phyloP scores from a whole-genome alignment of 202 grass and related monocot genomes.

The Elaeis oleifera region DNA sequence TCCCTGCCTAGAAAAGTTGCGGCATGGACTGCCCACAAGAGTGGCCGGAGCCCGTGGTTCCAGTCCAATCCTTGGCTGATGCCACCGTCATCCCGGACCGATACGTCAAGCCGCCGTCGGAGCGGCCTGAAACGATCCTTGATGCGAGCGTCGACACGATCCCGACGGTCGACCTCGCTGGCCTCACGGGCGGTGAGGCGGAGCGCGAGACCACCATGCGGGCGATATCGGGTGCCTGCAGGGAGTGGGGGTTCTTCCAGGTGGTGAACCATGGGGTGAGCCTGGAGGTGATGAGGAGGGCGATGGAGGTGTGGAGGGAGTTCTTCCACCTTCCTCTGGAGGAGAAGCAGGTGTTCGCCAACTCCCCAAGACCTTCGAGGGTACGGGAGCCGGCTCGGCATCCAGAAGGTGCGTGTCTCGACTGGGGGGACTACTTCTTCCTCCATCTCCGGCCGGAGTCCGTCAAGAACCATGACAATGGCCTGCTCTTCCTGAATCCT shows the following conservation, averaged over 20 bases:
- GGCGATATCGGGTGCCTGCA: not conserved
- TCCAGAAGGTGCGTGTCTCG: slow-evolving; percentile 4
- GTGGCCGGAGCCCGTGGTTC: slow-evolving; percentile 13
- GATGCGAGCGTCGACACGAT: not conserved
- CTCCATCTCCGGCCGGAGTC: not conserved
- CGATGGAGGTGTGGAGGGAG: slow-evolving; percentile 4
- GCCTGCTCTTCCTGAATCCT: not conserved
- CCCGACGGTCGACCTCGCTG: not conserved
- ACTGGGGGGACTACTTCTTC: slow-evolving; percentile 23
- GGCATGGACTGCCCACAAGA: not conserved
- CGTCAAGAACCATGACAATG: not conserved
- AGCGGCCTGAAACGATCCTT: not conserved
- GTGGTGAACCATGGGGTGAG: slow-evolving; percentile 16
- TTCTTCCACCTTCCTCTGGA: slow-evolving; percentile 12
- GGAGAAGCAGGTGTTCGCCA: slow-evolving; percentile 14
- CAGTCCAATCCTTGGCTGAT: slow-evolving; percentile 1
- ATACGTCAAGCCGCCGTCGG: slow-evolving; percentile 14
- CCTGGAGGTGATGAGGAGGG: not conserved
- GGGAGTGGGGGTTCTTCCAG: slow-evolving; percentile 21
- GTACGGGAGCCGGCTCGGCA: slow-evolving; percentile 16
- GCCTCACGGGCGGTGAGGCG: not conserved
- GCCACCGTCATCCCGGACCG: not conserved
- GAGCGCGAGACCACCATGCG: not conserved
- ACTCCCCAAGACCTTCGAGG: slow-evolving; percentile 8
- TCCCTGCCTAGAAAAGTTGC: no score